A percentile compares a stretch with the other conserved stretches of the same genome.
Evolutionary conservation across 163 green algal species (phyloP).

Genomic region (Scenedesmus sp.): DNA sequence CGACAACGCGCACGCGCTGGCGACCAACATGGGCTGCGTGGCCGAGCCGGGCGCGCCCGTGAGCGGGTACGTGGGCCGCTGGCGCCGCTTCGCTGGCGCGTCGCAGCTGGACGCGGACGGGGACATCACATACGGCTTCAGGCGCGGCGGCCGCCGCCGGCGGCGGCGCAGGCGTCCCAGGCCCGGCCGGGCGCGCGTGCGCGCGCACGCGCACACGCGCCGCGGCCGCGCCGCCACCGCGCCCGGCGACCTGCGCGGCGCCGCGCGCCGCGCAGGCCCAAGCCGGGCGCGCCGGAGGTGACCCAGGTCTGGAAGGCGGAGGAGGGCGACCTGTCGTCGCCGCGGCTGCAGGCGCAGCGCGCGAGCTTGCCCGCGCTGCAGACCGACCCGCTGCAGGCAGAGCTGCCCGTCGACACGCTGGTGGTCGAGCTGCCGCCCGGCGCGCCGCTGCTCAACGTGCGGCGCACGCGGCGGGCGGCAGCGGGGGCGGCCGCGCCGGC

Average conservation of each 20-base stretch:
- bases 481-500: too few species aligned
- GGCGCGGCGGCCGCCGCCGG: not conserved
- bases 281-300: not conserved
- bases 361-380: slow-evolving; percentile 23
- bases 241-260: not conserved
- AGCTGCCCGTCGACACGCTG: slow-evolving; percentile 33
- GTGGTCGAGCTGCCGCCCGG: slow-evolving; percentile 19
- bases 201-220: too few species aligned
- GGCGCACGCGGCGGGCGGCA: too few species aligned
- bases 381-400: slow-evolving; percentile 33
- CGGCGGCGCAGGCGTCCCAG: too few species aligned
- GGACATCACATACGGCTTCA: slow-evolving; percentile 45
- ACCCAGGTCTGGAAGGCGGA: slow-evolving; percentile 38
- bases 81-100: slow-evolving; percentile 13
- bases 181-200: too few species aligned
- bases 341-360: slow-evolving; percentile 32
- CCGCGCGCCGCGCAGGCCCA: not conserved
- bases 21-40: slow-evolving; percentile 24
- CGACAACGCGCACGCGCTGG: slow-evolving; percentile 12
- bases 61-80: slow-evolving; percentile 23
- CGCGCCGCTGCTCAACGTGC: slow-evolving; percentile 20
- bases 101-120: slow-evolving; percentile 14
- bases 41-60: not conserved
- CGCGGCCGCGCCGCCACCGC: too few species aligned
- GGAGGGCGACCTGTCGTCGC: slow-evolving; percentile 14